Percentiles rank a stretch among this genome's conserved stretches.
phyloP scores from a whole-genome alignment of 1,284 basidiomycete species.

The Phellopilus nigrolimitatus region DNA sequence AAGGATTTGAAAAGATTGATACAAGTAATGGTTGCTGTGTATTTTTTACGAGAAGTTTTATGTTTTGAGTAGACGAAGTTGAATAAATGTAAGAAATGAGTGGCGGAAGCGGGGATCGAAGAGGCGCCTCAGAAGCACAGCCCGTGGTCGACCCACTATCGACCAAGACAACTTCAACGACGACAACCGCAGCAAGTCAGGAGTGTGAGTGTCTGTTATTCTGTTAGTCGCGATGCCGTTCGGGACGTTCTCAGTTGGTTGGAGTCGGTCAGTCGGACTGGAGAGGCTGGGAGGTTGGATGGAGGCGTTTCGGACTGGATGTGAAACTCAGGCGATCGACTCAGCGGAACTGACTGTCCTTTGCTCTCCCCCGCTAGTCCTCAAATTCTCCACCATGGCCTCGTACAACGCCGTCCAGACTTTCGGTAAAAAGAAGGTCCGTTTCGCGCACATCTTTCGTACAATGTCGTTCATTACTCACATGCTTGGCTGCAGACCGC shows the following conservation, averaged over 20 bases:
- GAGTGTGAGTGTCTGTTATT: slow-evolving; percentile 14
- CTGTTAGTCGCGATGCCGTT: neutral
- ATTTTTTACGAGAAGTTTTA: too few species aligned
- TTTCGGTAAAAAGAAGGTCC: slow-evolving; percentile 97
- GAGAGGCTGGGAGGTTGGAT: slow-evolving; percentile 9
- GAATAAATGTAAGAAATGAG: neutral
- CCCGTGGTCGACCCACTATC: neutral
- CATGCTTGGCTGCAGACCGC: slow-evolving; percentile 62
- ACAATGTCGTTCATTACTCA: slow-evolving; percentile 19
- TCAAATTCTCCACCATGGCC: slow-evolving; percentile 51
- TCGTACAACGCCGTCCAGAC: slow-evolving; percentile 88
- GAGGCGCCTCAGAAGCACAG: neutral
- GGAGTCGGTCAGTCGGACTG: neutral
- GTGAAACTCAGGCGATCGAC: neutral
- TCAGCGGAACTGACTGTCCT: slow-evolving; percentile 21
- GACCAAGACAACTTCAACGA: slow-evolving; percentile 9
- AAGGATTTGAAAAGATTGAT: too few species aligned
- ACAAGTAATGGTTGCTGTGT: too few species aligned
- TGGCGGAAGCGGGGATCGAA: neutral
- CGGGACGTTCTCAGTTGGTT: neutral
- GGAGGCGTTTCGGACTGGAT: slow-evolving; percentile 1
- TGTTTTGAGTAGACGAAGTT: too few species aligned
- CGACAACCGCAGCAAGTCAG: slow-evolving; percentile 14
- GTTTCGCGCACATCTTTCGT: slow-evolving; percentile 26
- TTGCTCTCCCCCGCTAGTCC: slow-evolving; percentile 20